phyloP scores from a whole-genome alignment of 2,329 filamentous ascomycete species.

The Bipolaris bicolor region DNA sequence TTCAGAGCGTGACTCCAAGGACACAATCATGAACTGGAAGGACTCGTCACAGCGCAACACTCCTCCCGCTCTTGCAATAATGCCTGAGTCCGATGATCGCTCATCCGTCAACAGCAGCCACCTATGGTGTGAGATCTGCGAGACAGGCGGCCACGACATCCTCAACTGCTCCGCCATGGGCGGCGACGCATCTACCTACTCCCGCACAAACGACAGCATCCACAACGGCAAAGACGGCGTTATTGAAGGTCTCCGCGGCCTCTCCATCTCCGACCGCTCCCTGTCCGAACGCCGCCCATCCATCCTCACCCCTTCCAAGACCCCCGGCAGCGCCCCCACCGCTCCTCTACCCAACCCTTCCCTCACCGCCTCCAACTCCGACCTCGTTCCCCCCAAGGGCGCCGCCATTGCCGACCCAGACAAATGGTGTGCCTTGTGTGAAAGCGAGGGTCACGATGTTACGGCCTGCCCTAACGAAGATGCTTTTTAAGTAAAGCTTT shows the following conservation, averaged over 20 bases:
- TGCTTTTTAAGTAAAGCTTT: slow-evolving; percentile 54
- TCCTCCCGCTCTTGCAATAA: slow-evolving; percentile 65
- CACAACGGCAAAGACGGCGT: slow-evolving; percentile 40
- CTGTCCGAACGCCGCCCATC: slow-evolving; percentile 40
- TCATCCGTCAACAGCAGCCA: slow-evolving; percentile 68
- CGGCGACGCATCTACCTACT: slow-evolving; percentile 52
- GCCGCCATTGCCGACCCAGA: slow-evolving; percentile 64
- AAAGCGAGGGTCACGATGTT: slow-evolving; percentile 94
- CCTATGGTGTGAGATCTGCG: slow-evolving; percentile 96
- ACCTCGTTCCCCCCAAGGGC: slow-evolving; percentile 45
- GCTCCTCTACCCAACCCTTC: slow-evolving; percentile 44
- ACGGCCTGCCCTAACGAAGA: slow-evolving; percentile 94
- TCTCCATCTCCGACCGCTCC: slow-evolving; percentile 43
- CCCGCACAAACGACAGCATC: slow-evolving; percentile 29
- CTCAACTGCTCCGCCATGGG: slow-evolving; percentile 91
- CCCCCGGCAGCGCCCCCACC: slow-evolving; percentile 45
- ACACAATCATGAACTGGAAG: slow-evolving; percentile 66
- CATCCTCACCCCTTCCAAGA: slow-evolving; percentile 39
- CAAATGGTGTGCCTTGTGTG: slow-evolving; percentile 97
- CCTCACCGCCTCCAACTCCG: slow-evolving; percentile 35
- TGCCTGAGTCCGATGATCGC: slow-evolving; percentile 68
- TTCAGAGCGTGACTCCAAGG: slow-evolving; percentile 69
- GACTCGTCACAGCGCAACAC: slow-evolving; percentile 34
- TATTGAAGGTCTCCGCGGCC: slow-evolving; percentile 41
- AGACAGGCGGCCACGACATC: slow-evolving; percentile 90